Evolutionary conservation across 2,329 filamentous ascomycete species (phyloP).

Genomic region (Penicillium sp.): DNA sequence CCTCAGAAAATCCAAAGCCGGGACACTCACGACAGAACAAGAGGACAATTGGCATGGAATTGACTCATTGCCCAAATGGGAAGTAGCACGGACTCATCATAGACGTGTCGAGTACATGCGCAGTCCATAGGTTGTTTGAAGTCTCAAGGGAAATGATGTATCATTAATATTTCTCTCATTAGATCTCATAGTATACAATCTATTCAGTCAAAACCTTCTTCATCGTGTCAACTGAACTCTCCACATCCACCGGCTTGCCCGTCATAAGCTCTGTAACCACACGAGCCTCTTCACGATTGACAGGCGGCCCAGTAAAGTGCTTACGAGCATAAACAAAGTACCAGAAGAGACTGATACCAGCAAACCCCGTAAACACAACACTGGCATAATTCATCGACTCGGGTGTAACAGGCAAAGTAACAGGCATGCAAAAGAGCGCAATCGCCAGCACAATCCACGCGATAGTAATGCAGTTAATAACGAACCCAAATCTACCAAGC

Average conservation of each 20-base stretch:
- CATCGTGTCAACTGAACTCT: constrained; percentile 27
- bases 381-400: constrained; percentile 64
- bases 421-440: constrained; percentile 73
- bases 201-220: constrained; percentile 19
- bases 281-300: constrained; percentile 29
- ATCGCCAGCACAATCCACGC: constrained; percentile 67
- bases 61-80: no score
- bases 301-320: constrained; percentile 59
- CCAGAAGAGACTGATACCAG: constrained; percentile 57
- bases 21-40: no score
- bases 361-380: constrained; percentile 63
- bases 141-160: no score
- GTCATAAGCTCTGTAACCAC: constrained; percentile 32
- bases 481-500: constrained; percentile 64
- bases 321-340: constrained; percentile 61
- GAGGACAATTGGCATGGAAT: no score
- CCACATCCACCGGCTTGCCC: constrained; percentile 33
- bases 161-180: no score
- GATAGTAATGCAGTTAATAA: constrained; percentile 66
- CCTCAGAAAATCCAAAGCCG: no score
- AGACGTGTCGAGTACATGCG: no score
- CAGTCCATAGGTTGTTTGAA: no score
- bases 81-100: no score
- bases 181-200: no score
- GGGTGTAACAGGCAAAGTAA: constrained; percentile 55